Evolutionary conservation across 2,329 filamentous ascomycete species (phyloP).

Genomic region (Dothideomycetes sp.): DNA sequence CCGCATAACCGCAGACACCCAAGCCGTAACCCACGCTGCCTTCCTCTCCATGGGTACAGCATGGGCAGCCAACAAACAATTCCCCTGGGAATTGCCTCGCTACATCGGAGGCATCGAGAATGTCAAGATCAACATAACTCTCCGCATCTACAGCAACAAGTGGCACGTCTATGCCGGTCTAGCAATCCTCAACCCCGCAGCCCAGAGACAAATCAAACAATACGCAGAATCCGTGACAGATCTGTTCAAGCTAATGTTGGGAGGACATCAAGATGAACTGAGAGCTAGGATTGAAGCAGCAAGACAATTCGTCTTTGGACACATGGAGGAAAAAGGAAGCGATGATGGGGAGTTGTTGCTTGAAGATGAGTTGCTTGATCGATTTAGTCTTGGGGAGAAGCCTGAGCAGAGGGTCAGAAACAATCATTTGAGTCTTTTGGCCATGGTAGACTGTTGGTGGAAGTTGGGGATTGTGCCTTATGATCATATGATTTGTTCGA

Average conservation of each 20-base stretch:
- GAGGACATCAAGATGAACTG: slow-evolving; percentile 68
- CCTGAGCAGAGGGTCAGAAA: slow-evolving; percentile 64
- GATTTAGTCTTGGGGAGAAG: slow-evolving; percentile 70
- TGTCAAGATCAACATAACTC: slow-evolving; percentile 95
- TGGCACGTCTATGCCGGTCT: slow-evolving; percentile 99
- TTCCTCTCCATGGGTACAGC: slow-evolving; percentile 95
- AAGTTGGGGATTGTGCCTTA: slow-evolving; percentile 89
- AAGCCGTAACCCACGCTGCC: slow-evolving; percentile 94
- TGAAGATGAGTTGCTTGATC: slow-evolving; percentile 72
- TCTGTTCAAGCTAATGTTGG: slow-evolving; percentile 94
- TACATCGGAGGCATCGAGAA: slow-evolving; percentile 98
- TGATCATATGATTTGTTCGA: slow-evolving; percentile 99
- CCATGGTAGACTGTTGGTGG: slow-evolving; percentile 98
- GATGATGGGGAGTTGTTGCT: slow-evolving; percentile 61
- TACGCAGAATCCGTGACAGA: slow-evolving; percentile 90
- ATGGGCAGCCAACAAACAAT: slow-evolving; percentile 91
- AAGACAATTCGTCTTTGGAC: slow-evolving; percentile 58
- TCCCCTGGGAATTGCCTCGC: slow-evolving; percentile 92
- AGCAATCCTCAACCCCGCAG: slow-evolving; percentile 90
- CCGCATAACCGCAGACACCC: slow-evolving; percentile 94
- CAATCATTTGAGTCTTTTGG: slow-evolving; percentile 85
- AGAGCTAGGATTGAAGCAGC: slow-evolving; percentile 68
- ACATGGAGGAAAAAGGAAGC: slow-evolving; percentile 31
- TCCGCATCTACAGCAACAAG: slow-evolving; percentile 96
- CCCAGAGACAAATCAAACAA: slow-evolving; percentile 84